These are phyloP conservation scores for Ophioceras dolichostomum DNA, from an alignment of 2,329 filamentous ascomycete genomes.

Conservation along the genomic window DNA sequence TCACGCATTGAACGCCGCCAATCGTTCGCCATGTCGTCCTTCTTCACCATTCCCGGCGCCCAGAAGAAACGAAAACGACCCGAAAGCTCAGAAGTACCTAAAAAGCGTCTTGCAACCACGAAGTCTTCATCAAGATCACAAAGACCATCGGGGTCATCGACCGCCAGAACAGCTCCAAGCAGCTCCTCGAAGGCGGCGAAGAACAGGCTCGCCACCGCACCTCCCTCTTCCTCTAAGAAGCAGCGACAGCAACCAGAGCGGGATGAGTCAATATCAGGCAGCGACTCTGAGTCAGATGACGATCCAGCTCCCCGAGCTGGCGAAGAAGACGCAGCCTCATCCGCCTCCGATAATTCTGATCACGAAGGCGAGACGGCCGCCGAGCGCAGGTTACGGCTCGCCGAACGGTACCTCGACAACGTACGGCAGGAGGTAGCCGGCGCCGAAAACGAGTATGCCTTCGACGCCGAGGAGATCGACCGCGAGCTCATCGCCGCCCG, in stretches of 20 bases:
- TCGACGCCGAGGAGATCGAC: constrained; percentile 90
- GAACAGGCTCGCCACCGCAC: constrained; percentile 15
- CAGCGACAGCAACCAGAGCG: constrained; percentile 24
- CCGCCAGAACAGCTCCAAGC: constrained; percentile 23
- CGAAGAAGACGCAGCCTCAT: constrained; percentile 21
- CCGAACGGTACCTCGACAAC: constrained; percentile 87
- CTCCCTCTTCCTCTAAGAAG: constrained; percentile 30
- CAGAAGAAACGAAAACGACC: constrained; percentile 83
- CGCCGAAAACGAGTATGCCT: constrained; percentile 61
- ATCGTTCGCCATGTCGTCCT: constrained; percentile 65
- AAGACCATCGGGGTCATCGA: no score
- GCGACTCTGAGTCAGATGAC: constrained; percentile 61
- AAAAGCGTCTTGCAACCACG: constrained; percentile 43
- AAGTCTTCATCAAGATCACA: no score
- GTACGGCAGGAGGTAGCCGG: constrained; percentile 61
- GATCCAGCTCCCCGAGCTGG: no score
- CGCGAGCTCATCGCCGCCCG: constrained; percentile 83
- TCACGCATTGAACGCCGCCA: constrained; percentile 6
- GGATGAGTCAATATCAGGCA: constrained; percentile 79
- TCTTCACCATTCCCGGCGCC: constrained; percentile 80
- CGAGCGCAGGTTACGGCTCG: constrained; percentile 73
- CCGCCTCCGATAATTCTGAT: constrained; percentile 49
- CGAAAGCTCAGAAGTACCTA: constrained; percentile 38
- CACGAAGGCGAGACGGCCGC: constrained; percentile 79
- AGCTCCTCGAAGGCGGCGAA: constrained; percentile 23